Base-by-base conservation (phyloP, 179 eudicot species). In the Heliamphora ciliata region DNA sequence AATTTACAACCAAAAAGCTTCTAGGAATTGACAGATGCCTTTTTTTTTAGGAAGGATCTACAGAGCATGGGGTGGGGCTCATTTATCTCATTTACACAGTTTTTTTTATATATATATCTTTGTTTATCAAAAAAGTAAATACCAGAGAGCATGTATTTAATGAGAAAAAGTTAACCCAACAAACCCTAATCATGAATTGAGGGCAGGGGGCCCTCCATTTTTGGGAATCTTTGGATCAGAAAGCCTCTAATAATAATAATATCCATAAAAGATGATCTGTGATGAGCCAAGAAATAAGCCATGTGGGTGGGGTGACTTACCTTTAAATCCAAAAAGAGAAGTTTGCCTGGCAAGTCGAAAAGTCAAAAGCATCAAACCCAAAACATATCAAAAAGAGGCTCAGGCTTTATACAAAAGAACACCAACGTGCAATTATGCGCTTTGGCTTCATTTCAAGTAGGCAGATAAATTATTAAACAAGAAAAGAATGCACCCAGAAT, bases 311-410 rank as follows among this genome's bases (percentile, higher is more conserved):
- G 54, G 80, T 21, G 80, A 61, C 54, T 77, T 44, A 77, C 80
- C 69, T 77, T 77, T 77, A 77, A 77, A 77, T 77, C 80, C 80
- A 77, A 77, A 77, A 77, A 77, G 80, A 77, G 80, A 77, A 40
- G 80, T 60, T 77, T 77, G 67, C 68, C 68, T 59, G 54, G 9
- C 21, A 64, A 44, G 56, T 48, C 24, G 68, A 64, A 60, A 77
- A 77, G 56, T 64, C 46, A 64, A 77, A 77, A 56, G 80, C 80
- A 77, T 77, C 80, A 77, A 60, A 77, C 44, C 69, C 65, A 40
- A 77, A 60, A 60, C 21, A 47, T 21, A 0, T 48, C 10, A 58
- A 54, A 58, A 11, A 55, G 51, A 9, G 14, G 10, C 11, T 2
- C 59, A 55, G 1, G 59, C 59, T 55, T 55, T 55, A 55, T 11